These are phyloP conservation scores for Coemansia sp. DNA, from an alignment of 192 early-diverging fungal genomes.

Conservation along the genomic window DNA sequence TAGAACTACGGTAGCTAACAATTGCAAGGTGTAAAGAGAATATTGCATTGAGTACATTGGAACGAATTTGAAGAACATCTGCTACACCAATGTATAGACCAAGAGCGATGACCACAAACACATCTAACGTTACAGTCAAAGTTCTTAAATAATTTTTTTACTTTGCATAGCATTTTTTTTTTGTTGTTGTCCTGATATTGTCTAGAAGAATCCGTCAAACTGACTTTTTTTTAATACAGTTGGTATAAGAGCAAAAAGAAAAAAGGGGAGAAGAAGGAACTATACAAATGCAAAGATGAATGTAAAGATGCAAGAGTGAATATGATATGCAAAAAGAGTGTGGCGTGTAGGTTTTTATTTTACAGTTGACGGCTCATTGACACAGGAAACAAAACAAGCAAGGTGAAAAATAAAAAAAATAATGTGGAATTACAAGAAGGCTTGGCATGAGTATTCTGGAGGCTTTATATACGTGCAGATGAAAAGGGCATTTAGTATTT, in stretches of 20 bases:
- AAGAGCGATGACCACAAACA: conserved; percentile 40
- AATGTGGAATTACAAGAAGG: not conserved
- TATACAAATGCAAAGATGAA: not conserved
- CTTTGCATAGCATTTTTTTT: conserved; percentile 28
- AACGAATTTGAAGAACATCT: conserved; percentile 42
- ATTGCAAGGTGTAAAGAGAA: conserved; percentile 24
- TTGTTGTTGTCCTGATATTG: not conserved
- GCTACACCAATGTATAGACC: conserved; percentile 51
- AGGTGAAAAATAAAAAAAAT: conserved; percentile 3
- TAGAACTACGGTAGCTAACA: not conserved
- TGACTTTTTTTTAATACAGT: conserved; percentile 9
- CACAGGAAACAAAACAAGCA: not conserved
- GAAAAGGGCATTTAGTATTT: conserved; percentile 8
- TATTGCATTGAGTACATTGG: conserved; percentile 49
- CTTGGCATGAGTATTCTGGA: not conserved
- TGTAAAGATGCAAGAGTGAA: not conserved
- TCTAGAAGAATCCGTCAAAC: conserved; percentile 3
- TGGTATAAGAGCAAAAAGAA: not conserved
- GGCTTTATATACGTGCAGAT: conserved; percentile 11
- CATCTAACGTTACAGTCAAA: conserved; percentile 50
- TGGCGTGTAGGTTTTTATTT: conserved; percentile 1
- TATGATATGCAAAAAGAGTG: conserved; percentile 1
- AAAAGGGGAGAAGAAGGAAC: not conserved
- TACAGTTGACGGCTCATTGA: not conserved
- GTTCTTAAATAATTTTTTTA: conserved; percentile 22